phyloP scores from a whole-genome alignment of 176 grass and related monocot genomes.

The Triticum aestivum region DNA sequence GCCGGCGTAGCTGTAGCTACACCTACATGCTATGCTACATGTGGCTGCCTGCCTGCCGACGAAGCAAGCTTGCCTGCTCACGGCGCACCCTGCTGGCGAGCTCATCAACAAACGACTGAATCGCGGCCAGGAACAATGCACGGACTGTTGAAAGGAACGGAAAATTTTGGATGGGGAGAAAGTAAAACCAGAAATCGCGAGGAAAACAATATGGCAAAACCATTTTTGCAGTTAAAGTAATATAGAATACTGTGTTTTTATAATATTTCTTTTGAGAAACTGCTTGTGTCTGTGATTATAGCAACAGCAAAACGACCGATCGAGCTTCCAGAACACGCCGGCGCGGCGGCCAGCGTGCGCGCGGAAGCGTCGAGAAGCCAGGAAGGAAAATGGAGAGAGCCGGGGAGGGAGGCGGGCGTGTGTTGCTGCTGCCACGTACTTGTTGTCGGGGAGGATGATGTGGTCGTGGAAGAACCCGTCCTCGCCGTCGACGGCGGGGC shows the following conservation, averaged over 20 bases:
- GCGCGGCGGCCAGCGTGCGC: neutral
- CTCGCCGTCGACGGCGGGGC: slow-evolving; percentile 1
- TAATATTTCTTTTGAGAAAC: too few species aligned
- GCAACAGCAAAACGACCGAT: neutral
- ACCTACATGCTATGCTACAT: neutral
- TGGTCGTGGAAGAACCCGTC: slow-evolving; percentile 30
- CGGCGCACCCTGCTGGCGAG: slow-evolving; percentile 10
- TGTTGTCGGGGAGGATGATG: slow-evolving; percentile 79
- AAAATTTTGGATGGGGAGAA: neutral
- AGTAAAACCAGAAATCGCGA: neutral
- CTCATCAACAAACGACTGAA: neutral
- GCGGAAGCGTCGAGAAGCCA: neutral
- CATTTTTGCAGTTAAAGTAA: too few species aligned
- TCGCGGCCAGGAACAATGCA: neutral
- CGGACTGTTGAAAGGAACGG: neutral
- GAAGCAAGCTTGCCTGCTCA: neutral
- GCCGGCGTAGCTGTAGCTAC: neutral
- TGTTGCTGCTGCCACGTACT: neutral
- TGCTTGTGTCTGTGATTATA: too few species aligned
- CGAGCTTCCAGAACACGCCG: neutral
- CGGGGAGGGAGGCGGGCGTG: too few species aligned
- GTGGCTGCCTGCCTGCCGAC: neutral
- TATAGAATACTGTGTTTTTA: too few species aligned
- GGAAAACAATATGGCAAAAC: neutral
- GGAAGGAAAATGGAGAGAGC: neutral